A percentile compares a stretch with the other conserved stretches of the same genome.
Conservation (phyloP, 2,329 filamentous ascomycete species). For the Hymenoscyphus albidus region DNA sequence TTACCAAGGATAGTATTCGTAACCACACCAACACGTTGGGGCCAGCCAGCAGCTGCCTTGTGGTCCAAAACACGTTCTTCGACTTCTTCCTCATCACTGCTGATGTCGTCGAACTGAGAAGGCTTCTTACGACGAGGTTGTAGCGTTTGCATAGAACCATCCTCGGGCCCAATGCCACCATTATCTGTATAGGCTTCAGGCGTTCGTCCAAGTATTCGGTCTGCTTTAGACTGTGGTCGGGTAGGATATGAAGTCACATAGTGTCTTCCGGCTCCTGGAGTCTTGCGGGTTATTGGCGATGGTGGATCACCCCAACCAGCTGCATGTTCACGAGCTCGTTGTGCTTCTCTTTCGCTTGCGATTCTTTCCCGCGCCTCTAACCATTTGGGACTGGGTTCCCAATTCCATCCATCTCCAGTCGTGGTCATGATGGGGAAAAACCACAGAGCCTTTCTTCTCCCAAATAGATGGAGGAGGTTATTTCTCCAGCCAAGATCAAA, state of each 20-base stretch:
- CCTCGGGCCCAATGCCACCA: slow-evolving; percentile 15
- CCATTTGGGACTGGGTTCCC: slow-evolving; percentile 84
- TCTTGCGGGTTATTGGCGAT: slow-evolving; percentile 11
- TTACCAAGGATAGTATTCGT: slow-evolving; percentile 35
- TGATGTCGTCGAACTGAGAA: slow-evolving; percentile 26
- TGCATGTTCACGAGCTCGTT: slow-evolving; percentile 58
- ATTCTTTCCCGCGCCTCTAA: slow-evolving; percentile 64
- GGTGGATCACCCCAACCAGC: slow-evolving; percentile 59
- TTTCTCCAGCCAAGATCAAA: slow-evolving; percentile 83
- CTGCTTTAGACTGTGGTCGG: slow-evolving; percentile 34
- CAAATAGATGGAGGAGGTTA: slow-evolving; percentile 81
- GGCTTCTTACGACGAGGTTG: slow-evolving; percentile 22
- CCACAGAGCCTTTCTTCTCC: slow-evolving; percentile 70
- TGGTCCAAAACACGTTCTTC: slow-evolving; percentile 24
- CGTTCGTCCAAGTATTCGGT: slow-evolving; percentile 32
- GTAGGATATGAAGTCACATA: slow-evolving; percentile 28
- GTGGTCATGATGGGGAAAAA: slow-evolving; percentile 77
- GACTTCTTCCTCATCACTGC: slow-evolving; percentile 31
- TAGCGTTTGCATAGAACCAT: slow-evolving; percentile 32
- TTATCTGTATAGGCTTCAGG: slow-evolving; percentile 31
- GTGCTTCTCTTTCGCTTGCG: slow-evolving; percentile 52
- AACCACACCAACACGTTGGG: slow-evolving; percentile 30
- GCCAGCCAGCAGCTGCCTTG: slow-evolving; percentile 29
- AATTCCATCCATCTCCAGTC: slow-evolving; percentile 87
- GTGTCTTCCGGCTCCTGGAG: slow-evolving; percentile 31